Base-by-base conservation (phyloP, 2,329 filamentous ascomycete species). In the Colletotrichum sp. region DNA sequence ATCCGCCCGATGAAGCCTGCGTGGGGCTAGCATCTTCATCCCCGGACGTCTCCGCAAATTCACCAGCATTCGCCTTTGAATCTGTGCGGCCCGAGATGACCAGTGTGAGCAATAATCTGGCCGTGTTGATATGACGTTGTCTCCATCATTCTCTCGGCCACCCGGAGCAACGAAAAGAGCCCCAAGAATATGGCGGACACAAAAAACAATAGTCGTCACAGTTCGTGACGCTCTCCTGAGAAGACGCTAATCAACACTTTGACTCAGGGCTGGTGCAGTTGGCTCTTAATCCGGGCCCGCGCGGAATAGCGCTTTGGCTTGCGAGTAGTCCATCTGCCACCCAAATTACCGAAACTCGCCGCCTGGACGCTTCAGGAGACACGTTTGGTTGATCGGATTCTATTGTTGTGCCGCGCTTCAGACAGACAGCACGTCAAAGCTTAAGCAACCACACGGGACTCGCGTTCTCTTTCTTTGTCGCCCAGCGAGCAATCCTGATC, bases 371-470 rank as follows among this genome's bases (percentile, higher is more conserved):
- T 76, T 74, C 70, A 68, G 74, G 65, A 67, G 36, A 44, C 44
- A 48, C 32, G 22, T 64, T 44, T 36, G 34, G 26, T n/a, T 36
- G 57, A 69, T 73, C 59, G n/a, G 18, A 18, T 48, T 60, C 48
- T 73, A 28, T 44, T 66, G 26, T 28, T 59, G 59, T 60, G 64
- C 70, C 57, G 44, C 63, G 64, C 57, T 76, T 44, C 64, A 65
- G 55, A 69, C 64, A 65, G 55, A 69, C 28, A 48, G n/a, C 13
- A 59, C 18, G 70, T 76, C 74, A 65, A 76, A 74, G 74, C 74
- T 57, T 48, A 39, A 59, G 10, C 28, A 65, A 32, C 74, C 68
- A 70, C 67, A 69, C 65, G 44, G 63, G 57, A 62, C 70, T 52
- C 55, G 22, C 10, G 7, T 62, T 57, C 32, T 62, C 67, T 60